Evolutionary conservation across 2,329 filamentous ascomycete species (phyloP), one percentile per base, ranked within the genome.

Genomic region (Arthrobotrys musiformis): DNA sequence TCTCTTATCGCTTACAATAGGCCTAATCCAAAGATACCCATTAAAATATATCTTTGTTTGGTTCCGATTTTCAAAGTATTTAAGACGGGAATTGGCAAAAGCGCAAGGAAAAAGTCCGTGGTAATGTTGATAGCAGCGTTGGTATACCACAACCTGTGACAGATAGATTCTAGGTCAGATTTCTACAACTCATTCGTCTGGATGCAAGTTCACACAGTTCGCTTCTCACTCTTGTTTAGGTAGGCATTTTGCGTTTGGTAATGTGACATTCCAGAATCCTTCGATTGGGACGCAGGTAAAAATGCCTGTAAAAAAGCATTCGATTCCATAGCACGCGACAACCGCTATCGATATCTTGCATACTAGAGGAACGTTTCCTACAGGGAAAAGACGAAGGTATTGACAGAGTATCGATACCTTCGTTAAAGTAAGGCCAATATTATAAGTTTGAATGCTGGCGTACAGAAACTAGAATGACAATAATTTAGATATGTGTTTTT

Each of bases 21-120:
- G 2, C 81, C 81, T n/a, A 82, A 79, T 0, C 81, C 79, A 13
- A 82, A 83, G 17, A 81, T 81, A 44, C 82, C 79, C 44, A 82
- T 81, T n/a, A 81, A 35, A 35, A 79, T 78, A 26, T 83, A 79
- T 48, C 75, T 82, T 48, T 82, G 79, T 22, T 70, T 60, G 9
- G 56, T 76, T 4, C 75, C 66, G 2, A 79, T 72, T 19, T 78
- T 77, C 50, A 82, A 77, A 3, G 68, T 78, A 19, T 76, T 78
- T 3, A 82, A 74, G 0, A 81, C 79, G 1, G 81, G 81, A 1
- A 82, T 72, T 1, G 81, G 81, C 6, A 82, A 69, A 26, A 81
- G 64, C 15, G 80, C 80, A 46, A 81, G 81, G 37, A 81, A 54
- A 33, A 82, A 81, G 35, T 82, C 81, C 24, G 79, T 80, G 1